Evolutionary conservation across 768 basidiomycete species (phyloP), one percentile per base, ranked within the genome.

Genomic region (Pleurotus djamor): DNA sequence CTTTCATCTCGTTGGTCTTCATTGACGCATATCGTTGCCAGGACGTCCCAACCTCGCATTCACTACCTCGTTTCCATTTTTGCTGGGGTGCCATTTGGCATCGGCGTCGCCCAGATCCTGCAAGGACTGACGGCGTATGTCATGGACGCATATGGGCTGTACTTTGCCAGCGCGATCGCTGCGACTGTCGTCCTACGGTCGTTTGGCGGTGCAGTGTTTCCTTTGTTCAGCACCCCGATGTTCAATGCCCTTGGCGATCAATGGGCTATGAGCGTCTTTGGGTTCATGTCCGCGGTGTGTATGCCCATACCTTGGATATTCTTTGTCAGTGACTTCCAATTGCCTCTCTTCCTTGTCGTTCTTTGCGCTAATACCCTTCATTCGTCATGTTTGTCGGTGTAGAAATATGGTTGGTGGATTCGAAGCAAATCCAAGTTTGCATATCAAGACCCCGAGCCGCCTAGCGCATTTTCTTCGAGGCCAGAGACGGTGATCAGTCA

Each of bases 41-140:
- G 84, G 82, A 85, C 83, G 5, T 73, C 76, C 37, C 65, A 68
- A 44, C 82, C 83, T 0, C 72, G 73, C 1, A 70, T 86, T 0
- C 89, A 83, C 65, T 89, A 84, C 83, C 81, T 87, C 59, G 83
- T 85, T 2, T 85, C 88, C 10, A 83, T 91, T 68, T 69, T 89
- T 41, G 84, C 83, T 14, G 86, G 83, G 13, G 72, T 83, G 9
- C 88, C 88, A 10, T 91, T 91, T 68, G 91, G 89, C 28, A 67
- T 74, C 14, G 84, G 85, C 13, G 80, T 86, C 59, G 79, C 87
- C n/a, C 76, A 84, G 61, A 82, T 90, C 59, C 75, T 89, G 72
- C 81, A 86, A 63, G 80, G 81, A 48, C 71, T 87, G n/a, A 82
- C 85, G 44, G 83, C 84, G 3, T 90, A 90, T 72, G 76, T 90